Evolutionary conservation across 768 basidiomycete species (phyloP).

Genomic region (Xerocomellus chrysenteron): DNA sequence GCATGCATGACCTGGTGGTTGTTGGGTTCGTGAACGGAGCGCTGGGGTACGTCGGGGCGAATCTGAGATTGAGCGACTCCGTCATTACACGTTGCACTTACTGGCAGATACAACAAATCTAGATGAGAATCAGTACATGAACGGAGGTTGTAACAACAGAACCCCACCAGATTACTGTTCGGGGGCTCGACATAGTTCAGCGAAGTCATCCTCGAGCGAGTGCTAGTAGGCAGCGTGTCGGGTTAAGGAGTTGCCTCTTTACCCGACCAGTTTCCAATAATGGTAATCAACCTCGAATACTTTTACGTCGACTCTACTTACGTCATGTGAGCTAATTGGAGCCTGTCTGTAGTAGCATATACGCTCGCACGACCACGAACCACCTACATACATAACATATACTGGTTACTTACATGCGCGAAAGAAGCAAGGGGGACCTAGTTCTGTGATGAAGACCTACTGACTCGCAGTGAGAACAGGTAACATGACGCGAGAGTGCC

Average conservation of each 20-base stretch:
- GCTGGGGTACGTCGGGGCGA: conserved; percentile 32
- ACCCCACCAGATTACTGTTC: conserved; percentile 66
- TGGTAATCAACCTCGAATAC: conserved; percentile 13
- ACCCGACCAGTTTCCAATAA: conserved; percentile 1
- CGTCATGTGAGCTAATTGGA: too few species aligned
- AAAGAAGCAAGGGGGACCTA: too few species aligned
- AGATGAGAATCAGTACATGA: conserved; percentile 3
- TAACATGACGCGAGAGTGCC: too few species aligned
- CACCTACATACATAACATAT: too few species aligned
- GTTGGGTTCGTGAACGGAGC: conserved; percentile 75
- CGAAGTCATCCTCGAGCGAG: conserved; percentile 23
- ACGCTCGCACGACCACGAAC: too few species aligned
- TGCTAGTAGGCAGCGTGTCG: conserved; percentile 6
- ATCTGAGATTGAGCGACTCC: conserved; percentile 5
- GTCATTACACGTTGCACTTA: conserved; percentile 24
- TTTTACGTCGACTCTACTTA: conserved; percentile 19
- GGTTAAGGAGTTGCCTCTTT: not conserved
- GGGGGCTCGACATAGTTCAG: conserved; percentile 57
- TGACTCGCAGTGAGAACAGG: too few species aligned
- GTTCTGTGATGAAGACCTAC: too few species aligned
- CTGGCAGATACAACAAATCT: conserved; percentile 83
- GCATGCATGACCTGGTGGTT: conserved; percentile 72
- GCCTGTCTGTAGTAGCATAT: too few species aligned
- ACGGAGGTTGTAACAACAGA: not conserved
- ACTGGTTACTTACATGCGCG: too few species aligned